Evolutionary conservation across 2,329 filamentous ascomycete species (phyloP).

Genomic region (Aspergillus versicolor): DNA sequence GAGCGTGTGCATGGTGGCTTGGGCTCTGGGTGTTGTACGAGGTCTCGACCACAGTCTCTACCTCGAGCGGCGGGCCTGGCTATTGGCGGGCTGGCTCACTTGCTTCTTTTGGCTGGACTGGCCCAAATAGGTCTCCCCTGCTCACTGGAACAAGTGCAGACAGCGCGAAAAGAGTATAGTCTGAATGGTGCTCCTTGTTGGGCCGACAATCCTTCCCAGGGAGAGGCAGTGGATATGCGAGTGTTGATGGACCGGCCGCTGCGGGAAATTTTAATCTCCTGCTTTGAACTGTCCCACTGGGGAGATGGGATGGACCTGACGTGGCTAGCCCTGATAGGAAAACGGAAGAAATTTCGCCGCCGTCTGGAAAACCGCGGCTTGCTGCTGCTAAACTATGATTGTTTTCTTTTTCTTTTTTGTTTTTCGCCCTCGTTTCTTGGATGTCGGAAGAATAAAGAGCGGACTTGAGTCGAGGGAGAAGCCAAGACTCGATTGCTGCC

Average conservation of each 20-base stretch:
- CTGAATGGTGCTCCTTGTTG: neutral
- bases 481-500: conserved; percentile 4
- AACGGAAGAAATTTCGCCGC: neutral
- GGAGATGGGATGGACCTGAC: neutral
- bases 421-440: neutral
- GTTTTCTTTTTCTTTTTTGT: neutral
- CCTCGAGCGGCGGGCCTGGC: neutral
- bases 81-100: no score
- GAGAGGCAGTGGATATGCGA: conserved; percentile 1
- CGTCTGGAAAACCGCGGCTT: neutral
- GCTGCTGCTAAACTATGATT: neutral
- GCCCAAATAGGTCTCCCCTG: neutral
- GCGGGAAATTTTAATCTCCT: conserved; percentile 1
- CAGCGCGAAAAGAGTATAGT: neutral
- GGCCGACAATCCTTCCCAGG: neutral
- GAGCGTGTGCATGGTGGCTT: conserved; percentile 33
- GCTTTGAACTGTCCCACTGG: neutral
- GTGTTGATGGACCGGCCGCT: neutral
- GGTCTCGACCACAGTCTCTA: neutral
- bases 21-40: no score
- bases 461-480: neutral
- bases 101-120: neutral
- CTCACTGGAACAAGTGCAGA: neutral
- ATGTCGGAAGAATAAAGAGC: neutral
- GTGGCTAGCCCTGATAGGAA: conserved; percentile 2